Evolutionary conservation across 1,284 basidiomycete genomes (phyloP), one percentile per base, ranked within the genome.

Genomic region (Tilletiaria anomala): DNA sequence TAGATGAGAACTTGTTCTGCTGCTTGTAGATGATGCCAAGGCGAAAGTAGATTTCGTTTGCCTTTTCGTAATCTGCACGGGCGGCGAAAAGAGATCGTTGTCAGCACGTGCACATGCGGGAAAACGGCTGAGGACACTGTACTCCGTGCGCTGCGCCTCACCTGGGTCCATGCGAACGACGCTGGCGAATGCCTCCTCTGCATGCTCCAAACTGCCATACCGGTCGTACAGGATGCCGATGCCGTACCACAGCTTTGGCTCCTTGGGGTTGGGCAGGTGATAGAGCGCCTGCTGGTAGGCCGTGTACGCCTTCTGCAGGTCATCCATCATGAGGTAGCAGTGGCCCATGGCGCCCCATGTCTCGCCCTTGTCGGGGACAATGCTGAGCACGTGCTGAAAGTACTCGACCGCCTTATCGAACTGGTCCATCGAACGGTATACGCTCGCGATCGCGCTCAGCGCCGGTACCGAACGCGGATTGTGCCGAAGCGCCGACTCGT

Each of bases 11-110:
- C 70, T 94, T 94, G 64, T 82, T 79, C 68, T 96, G 91, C 64
- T 96, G 89, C 71, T 97, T 97, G 76, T 97, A 97, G 54, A 97
- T 97, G 63, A 97, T 97, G 24, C 93, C 93, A 5, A 97, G 76
- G 18, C 91, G 79, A 73, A 97, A 97, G 42, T 94, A 81, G 53
- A 97, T 96, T 67, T 97, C 93, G 68, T 97, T 96, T 32, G 88
- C 84, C 73, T 96, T 96, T 73, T 96, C 88, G 61, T 97, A 97
- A 68, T 91, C 88, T 79, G 35, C 72, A 61, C 21, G 5, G 3
- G 8, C 14, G 1, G 12, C 46, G 32, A 44, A 35, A 20, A 26
- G 31, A 8, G 23, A 19, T 17, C 15, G 40, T 33, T 38, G 31
- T 31, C 29, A 31, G 31, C 42, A 15, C 6, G 10, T 26, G 12